Evolutionary conservation across 2,329 filamentous ascomycete species (phyloP), one percentile per base, ranked within the genome.

Genomic region (Metarhizium anisopliae): DNA sequence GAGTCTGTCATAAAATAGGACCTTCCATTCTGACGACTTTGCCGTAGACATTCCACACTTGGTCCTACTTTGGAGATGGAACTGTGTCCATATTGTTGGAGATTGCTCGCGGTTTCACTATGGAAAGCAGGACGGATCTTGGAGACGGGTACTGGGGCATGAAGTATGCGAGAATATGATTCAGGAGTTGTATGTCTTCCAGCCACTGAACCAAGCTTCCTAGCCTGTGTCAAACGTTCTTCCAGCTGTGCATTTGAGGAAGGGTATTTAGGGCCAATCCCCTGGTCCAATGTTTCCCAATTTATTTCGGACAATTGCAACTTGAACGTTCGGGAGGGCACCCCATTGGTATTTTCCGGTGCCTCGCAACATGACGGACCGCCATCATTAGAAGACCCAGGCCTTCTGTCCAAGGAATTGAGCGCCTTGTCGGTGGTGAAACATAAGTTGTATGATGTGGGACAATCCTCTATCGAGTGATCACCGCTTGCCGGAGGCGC

Each of bases 71-170:
- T 58, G n/a, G 60, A 52, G 16, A 53, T 38, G 20, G 53, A 50
- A 47, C 42, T 52, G 45, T 54, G 56, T 11, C 51, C 59, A 49
- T 54, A 30, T 10, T 38, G 50, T 10, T 54, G 47, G 10, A 43
- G 29, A 35, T 47, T 51, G 3, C 40, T 36, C 4, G 47, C 47
- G 14, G 40, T 29, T 14, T 36, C 50, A 13, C 42, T 32, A n/a
- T 58, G 52, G 18, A 59, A 55, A 49, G 51, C 47, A 5, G 60
- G 60, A 6, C 59, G 57, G 29, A 60, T 40, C 36, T 62, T 61
- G 8, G 61, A 58, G 45, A 59, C n/a, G 5, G 58, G 59, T 47
- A 60, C 55, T 30, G 58, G 52, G 8, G 59, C 56, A 47, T 58
- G 43, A 47, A 60, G 58, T 7, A 59, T 10, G 32, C 32, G 51